phyloP scores from a whole-genome alignment of 1,284 basidiomycete genomes.

The Fomitopsis schrenkii region DNA sequence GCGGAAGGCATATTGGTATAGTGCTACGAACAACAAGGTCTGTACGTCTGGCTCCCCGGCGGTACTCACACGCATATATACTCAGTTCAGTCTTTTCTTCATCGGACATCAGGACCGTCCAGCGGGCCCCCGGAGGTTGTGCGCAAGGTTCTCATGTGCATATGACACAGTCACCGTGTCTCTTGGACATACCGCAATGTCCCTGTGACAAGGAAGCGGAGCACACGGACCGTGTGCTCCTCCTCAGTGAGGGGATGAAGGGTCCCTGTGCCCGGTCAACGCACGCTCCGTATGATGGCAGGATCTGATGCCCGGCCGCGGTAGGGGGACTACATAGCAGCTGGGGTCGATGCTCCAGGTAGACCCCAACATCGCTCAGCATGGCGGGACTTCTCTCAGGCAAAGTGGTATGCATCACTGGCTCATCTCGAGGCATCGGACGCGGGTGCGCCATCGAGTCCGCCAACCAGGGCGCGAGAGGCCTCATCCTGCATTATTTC shows the following conservation, averaged over 20 bases:
- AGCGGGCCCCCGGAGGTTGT: neutral
- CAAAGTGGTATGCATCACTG: constrained; percentile 73
- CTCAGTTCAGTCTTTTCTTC: neutral
- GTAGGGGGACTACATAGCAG: neutral
- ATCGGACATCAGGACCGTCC: constrained; percentile 5
- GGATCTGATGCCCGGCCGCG: neutral
- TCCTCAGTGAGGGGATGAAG: neutral
- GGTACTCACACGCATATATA: neutral
- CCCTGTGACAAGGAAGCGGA: constrained; percentile 23
- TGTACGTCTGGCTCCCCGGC: neutral
- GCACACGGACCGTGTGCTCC: constrained; percentile 12
- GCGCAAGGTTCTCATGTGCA: neutral
- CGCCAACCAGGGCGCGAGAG: constrained; percentile 63
- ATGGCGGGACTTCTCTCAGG: constrained; percentile 40
- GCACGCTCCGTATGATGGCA: neutral
- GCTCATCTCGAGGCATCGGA: constrained; percentile 79
- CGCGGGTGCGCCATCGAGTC: constrained; percentile 66
- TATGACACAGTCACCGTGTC: constrained; percentile 7
- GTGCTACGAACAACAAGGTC: neutral
- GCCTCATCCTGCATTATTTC: constrained; percentile 67
- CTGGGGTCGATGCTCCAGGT: neutral
- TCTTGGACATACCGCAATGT: constrained; percentile 6
- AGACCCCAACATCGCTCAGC: neutral
- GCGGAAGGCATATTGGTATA: constrained; percentile 32
- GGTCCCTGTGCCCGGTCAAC: neutral